Conservation (phyloP, 441 rosid species). For the Monsonia emarginata region DNA sequence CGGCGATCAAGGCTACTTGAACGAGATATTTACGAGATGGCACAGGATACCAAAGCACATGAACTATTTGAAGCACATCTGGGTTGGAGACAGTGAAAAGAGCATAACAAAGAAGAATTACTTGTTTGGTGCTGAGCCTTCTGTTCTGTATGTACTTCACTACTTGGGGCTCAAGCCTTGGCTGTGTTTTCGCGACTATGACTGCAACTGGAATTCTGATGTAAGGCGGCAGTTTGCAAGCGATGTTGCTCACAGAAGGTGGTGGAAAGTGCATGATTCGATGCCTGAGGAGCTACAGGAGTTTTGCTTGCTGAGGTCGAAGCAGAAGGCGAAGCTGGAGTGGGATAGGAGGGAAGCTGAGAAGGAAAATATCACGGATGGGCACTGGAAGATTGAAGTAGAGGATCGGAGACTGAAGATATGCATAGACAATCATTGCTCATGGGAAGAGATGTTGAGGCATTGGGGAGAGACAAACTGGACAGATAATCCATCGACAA, state of each 20-base stretch:
- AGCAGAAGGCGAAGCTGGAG: constrained; percentile 68
- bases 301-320: constrained; percentile 54
- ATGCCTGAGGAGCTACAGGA: constrained; percentile 50
- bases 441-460: constrained; percentile 72
- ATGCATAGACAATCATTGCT: constrained; percentile 63
- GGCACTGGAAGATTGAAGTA: constrained; percentile 54
- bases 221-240: constrained; percentile 70
- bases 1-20: constrained; percentile 84
- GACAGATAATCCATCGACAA: constrained; percentile 47
- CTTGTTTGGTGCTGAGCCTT: constrained; percentile 70
- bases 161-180: constrained; percentile 84
- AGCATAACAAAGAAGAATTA: constrained; percentile 60
- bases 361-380: constrained; percentile 49
- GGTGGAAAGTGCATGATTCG: constrained; percentile 74
- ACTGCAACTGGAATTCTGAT: constrained; percentile 62
- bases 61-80: constrained; percentile 60
- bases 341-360: constrained; percentile 68
- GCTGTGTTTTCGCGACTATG: constrained; percentile 85
- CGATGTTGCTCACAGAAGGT: constrained; percentile 67
- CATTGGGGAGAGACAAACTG: constrained; percentile 84
- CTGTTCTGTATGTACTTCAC: constrained; percentile 65
- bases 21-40: constrained; percentile 84
- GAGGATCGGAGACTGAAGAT: constrained; percentile 43
- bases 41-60: constrained; percentile 71
- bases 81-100: constrained; percentile 54